Conservation (phyloP, 352 stramenopile genomes). For the Phytopythium chamaehyphon region DNA sequence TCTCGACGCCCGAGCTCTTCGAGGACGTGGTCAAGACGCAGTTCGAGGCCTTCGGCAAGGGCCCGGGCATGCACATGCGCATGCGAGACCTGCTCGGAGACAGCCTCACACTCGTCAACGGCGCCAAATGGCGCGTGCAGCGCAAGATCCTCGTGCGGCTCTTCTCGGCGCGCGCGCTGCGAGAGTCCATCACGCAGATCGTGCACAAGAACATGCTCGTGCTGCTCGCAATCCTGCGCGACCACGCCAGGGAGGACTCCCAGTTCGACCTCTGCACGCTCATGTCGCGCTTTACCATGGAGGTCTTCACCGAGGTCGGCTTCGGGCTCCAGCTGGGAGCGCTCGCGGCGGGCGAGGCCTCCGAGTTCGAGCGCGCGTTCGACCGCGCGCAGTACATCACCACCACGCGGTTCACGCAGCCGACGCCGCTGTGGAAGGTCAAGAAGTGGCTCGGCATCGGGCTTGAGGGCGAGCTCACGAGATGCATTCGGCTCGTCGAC, state of each 20-base stretch:
- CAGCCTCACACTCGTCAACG: constrained; percentile 14
- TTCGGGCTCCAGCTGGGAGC: constrained; percentile 31
- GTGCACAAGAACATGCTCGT: constrained; percentile 9
- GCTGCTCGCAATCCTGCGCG: constrained; percentile 7
- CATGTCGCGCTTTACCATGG: constrained; percentile 6
- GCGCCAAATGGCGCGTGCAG: constrained; percentile 9
- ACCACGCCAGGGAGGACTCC: background rate
- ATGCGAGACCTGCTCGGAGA: constrained; percentile 15
- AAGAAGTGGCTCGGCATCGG: constrained; percentile 18
- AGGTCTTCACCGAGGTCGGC: constrained; percentile 9
- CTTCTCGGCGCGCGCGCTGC: constrained; percentile 16
- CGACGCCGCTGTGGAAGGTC: constrained; percentile 18
- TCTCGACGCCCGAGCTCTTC: constrained; percentile 10
- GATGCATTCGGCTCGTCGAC: constrained; percentile 33
- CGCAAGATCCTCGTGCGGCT: constrained; percentile 12
- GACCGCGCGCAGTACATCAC: constrained; percentile 28
- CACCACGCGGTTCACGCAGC: constrained; percentile 7
- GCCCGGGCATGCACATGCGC: constrained; percentile 5
- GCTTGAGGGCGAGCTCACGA: constrained; percentile 24
- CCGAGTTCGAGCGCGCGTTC: constrained; percentile 18
- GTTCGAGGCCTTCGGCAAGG: constrained; percentile 11
- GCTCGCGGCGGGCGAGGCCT: constrained; percentile 13
- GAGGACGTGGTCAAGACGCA: constrained; percentile 12
- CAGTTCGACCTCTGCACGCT: constrained; percentile 7
- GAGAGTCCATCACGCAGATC: constrained; percentile 9